Conservation (phyloP, 2,329 filamentous ascomycete genomes). For the Trichoderma atroviride region DNA sequence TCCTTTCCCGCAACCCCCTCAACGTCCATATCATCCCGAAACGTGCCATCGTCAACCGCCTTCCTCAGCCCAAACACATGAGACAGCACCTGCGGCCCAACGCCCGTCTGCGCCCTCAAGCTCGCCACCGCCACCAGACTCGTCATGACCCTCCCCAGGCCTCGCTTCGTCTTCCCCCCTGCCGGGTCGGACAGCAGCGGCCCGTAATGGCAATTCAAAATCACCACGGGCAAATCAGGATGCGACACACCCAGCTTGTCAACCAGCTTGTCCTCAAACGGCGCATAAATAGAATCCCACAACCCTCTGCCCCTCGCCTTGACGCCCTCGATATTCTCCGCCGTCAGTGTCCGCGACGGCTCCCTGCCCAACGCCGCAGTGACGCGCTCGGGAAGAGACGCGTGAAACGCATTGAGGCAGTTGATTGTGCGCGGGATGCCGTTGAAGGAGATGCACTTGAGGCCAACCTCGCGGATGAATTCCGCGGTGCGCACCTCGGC, state of each 20-base stretch:
- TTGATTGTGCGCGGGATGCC: slow-evolving; percentile 85
- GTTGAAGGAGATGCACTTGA: slow-evolving; percentile 80
- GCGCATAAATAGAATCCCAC: slow-evolving; percentile 77
- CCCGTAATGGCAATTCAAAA: slow-evolving; percentile 74
- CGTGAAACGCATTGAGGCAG: slow-evolving; percentile 71
- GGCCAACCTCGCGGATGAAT: slow-evolving; percentile 72
- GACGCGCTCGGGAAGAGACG: slow-evolving; percentile 61
- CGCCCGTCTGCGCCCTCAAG: slow-evolving; percentile 76
- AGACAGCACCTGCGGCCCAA: slow-evolving; percentile 78
- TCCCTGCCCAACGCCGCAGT: slow-evolving; percentile 55
- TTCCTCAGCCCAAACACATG: slow-evolving; percentile 82
- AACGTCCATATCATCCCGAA: slow-evolving; percentile 41
- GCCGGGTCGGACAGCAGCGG: slow-evolving; percentile 71
- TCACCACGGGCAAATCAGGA: slow-evolving; percentile 80
- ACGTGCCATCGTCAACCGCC: slow-evolving; percentile 68
- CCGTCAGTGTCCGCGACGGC: slow-evolving; percentile 57
- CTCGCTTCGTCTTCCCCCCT: slow-evolving; percentile 49
- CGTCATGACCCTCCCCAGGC: slow-evolving; percentile 71
- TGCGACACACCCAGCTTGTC: slow-evolving; percentile 73
- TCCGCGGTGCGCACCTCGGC: slow-evolving; percentile 59
- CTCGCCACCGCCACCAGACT: slow-evolving; percentile 74
- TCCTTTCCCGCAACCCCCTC: slow-evolving; percentile 42
- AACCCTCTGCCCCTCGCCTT: slow-evolving; percentile 63
- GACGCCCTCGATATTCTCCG: slow-evolving; percentile 57
- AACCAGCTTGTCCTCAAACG: slow-evolving; percentile 72